A percentile compares a stretch with the other conserved stretches of the same genome.
Conservation (phyloP, 495 filamentous ascomycete species). For the Pyrenopolyporus hunteri region DNA sequence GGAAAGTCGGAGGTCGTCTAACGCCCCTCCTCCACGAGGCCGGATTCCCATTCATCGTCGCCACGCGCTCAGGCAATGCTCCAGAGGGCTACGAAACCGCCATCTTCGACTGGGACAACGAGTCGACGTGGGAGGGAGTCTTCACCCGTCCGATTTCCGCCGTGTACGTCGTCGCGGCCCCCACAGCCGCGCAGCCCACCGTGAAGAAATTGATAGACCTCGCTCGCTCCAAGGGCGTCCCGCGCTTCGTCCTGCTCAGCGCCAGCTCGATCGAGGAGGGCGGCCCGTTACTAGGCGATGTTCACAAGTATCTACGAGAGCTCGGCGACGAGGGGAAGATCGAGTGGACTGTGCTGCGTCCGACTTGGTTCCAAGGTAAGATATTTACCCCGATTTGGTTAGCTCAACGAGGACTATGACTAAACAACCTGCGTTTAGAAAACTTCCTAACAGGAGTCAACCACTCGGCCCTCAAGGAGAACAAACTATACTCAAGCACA, state of each 20-base stretch:
- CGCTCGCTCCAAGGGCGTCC: slow-evolving; percentile 44
- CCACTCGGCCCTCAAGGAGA: slow-evolving; percentile 46
- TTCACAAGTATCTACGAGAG: slow-evolving; percentile 47
- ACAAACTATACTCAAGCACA: slow-evolving; percentile 53
- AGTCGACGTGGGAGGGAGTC: slow-evolving; percentile 44
- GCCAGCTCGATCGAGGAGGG: slow-evolving; percentile 46
- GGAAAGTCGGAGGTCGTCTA: slow-evolving; percentile 54
- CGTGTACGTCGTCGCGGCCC: slow-evolving; percentile 48
- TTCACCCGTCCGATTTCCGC: slow-evolving; percentile 43
- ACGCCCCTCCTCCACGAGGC: slow-evolving; percentile 44
- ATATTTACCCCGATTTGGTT: background rate
- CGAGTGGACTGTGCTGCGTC: slow-evolving; percentile 51
- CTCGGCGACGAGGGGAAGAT: slow-evolving; percentile 47
- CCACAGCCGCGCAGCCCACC: slow-evolving; percentile 33
- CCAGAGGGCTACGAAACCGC: slow-evolving; percentile 37
- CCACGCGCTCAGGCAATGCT: slow-evolving; percentile 45
- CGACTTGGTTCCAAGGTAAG: slow-evolving; percentile 56
- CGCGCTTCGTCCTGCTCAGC: slow-evolving; percentile 54
- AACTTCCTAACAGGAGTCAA: slow-evolving; percentile 45
- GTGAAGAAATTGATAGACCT: slow-evolving; percentile 51
- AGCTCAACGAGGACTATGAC: background rate
- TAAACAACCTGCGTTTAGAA: slow-evolving; percentile 19
- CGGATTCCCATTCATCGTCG: slow-evolving; percentile 43
- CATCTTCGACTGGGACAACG: slow-evolving; percentile 57
- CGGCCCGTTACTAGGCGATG: slow-evolving; percentile 46